These are phyloP conservation scores for Lycium ferocissimum DNA, from an alignment of 257 asterid genomes.

Conservation along the genomic window DNA sequence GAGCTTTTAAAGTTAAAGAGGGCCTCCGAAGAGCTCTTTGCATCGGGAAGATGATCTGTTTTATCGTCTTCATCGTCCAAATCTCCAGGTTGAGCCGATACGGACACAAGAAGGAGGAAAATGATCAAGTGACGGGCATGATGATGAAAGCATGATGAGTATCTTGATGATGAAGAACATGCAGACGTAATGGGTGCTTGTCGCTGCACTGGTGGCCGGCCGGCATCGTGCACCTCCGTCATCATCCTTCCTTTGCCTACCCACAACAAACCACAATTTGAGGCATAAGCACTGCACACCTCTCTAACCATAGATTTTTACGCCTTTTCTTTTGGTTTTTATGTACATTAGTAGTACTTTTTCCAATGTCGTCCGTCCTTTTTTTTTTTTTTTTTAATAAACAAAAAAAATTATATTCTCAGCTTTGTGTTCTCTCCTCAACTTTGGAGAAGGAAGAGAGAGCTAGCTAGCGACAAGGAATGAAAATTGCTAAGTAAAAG, in stretches of 20 bases:
- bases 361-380: background rate
- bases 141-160: background rate
- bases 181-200: background rate
- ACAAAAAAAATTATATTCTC: background rate
- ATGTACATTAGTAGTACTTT: background rate
- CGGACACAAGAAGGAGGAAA: conserved; percentile 5
- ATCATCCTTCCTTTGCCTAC: conserved; percentile 30
- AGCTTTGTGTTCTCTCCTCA: background rate
- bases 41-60: conserved; percentile 7
- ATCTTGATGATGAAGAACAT: conserved; percentile 15
- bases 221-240: conserved; percentile 28
- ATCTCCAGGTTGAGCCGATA: conserved; percentile 19
- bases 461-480: background rate
- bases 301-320: conserved; percentile 26
- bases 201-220: background rate
- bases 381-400: background rate
- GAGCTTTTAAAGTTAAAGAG: conserved; percentile 33
- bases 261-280: conserved; percentile 20
- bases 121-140: background rate
- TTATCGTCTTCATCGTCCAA: background rate
- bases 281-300: conserved; percentile 27
- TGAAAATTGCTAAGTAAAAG: background rate
- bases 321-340: conserved; percentile 21
- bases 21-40: conserved; percentile 35
- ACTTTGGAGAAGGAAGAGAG: background rate